Conservation (phyloP, 768 basidiomycete species). For the Suillus discolor region DNA sequence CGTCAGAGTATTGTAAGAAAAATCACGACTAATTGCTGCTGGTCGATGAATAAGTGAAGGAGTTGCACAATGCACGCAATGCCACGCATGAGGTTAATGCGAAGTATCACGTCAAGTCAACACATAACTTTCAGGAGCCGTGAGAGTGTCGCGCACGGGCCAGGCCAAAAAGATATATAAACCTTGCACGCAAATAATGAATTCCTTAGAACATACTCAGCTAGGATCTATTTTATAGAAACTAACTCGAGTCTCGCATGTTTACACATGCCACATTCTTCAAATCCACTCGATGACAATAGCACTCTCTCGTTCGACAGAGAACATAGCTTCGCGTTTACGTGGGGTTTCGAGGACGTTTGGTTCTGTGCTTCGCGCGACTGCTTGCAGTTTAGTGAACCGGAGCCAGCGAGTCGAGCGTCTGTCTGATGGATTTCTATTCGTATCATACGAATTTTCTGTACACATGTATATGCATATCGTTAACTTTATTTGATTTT, state of each 20-base stretch:
- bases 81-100: background rate
- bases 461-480: too few relatives aligned
- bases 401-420: constrained; percentile 40
- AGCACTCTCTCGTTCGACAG: constrained; percentile 40
- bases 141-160: constrained; percentile 33
- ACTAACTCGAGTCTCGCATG: constrained; percentile 49
- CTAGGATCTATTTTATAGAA: constrained; percentile 42
- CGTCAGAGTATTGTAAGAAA: background rate
- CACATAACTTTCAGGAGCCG: background rate
- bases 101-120: background rate
- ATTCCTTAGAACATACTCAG: constrained; percentile 45
- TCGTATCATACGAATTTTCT: too few relatives aligned
- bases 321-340: constrained; percentile 35
- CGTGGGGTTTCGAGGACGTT: constrained; percentile 40
- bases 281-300: constrained; percentile 42
- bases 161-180: constrained; percentile 24
- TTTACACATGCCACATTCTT: constrained; percentile 46
- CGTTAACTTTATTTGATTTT: too few relatives aligned
- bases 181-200: constrained; percentile 11
- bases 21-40: constrained; percentile 2
- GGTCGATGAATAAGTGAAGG: background rate
- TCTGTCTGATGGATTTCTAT: constrained; percentile 44
- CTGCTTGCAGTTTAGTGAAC: constrained; percentile 26
- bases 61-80: too few relatives aligned
- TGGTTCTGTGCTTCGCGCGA: constrained; percentile 24